Evolutionary conservation across 2,329 filamentous ascomycete genomes (phyloP).

Genomic region (Paecilomyces dactylethromorphus): DNA sequence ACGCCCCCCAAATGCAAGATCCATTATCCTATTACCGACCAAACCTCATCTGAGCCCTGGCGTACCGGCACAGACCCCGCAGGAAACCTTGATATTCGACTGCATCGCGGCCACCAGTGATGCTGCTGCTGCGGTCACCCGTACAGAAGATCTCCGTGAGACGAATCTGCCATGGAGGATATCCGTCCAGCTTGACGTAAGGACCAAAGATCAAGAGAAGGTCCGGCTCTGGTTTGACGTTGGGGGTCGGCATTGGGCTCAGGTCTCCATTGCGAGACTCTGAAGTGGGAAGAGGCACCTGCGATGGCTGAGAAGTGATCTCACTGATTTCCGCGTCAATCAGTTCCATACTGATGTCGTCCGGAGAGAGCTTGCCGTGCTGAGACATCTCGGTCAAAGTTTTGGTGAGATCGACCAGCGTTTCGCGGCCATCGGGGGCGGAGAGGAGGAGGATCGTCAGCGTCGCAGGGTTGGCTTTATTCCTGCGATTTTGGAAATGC

Average conservation of each 20-base stretch:
- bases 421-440: conserved; percentile 82
- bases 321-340: conserved; percentile 81
- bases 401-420: conserved; percentile 89
- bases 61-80: conserved; percentile 73
- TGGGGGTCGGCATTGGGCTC: background rate
- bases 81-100: conserved; percentile 95
- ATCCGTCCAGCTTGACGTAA: conserved; percentile 76
- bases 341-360: conserved; percentile 77
- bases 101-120: conserved; percentile 31
- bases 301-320: conserved; percentile 32
- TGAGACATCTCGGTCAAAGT: conserved; percentile 95
- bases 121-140: conserved; percentile 32
- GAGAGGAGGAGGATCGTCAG: conserved; percentile 73
- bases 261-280: conserved; percentile 7
- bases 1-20: conserved; percentile 1
- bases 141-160: conserved; percentile 86
- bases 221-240: conserved; percentile 81
- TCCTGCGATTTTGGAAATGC: conserved; percentile 9
- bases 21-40: conserved; percentile 45
- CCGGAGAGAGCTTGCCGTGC: conserved; percentile 69
- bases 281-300: conserved; percentile 8
- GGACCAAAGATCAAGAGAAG: conserved; percentile 82
- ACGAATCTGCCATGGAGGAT: conserved; percentile 93
- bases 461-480: conserved; percentile 18
- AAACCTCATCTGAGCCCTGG: conserved; percentile 81